A percentile compares a stretch with the other conserved stretches of the same genome.
Evolutionary conservation across 2,329 filamentous ascomycete genomes (phyloP).

Genomic region (Ascochyta lentis): DNA sequence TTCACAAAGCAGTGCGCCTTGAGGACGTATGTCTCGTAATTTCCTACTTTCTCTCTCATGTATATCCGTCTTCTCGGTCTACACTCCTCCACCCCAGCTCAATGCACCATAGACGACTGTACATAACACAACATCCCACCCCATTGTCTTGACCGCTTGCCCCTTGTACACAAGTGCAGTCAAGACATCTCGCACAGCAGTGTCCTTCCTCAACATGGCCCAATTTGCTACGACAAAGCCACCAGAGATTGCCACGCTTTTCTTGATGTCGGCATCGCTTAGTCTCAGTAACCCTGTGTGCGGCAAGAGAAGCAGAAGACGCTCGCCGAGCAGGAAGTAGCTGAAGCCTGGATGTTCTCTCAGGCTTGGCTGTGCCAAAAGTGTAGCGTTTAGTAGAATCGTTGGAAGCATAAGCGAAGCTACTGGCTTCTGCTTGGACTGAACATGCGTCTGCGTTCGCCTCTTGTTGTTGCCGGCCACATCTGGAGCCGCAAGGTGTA

Average conservation of each 20-base stretch:
- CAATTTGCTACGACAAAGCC: slow-evolving; percentile 36
- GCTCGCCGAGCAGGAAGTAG: slow-evolving; percentile 25
- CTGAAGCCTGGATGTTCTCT: slow-evolving; percentile 26
- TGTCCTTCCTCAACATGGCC: slow-evolving; percentile 26
- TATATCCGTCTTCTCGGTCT: background rate
- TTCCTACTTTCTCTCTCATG: no score
- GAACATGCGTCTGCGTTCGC: background rate
- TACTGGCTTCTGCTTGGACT: slow-evolving; percentile 15
- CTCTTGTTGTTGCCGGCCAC: background rate
- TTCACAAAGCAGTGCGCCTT: no score
- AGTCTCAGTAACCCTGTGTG: slow-evolving; percentile 26
- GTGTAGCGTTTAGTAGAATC: slow-evolving; percentile 32
- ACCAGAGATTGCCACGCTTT: slow-evolving; percentile 30
- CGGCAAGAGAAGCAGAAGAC: slow-evolving; percentile 33
- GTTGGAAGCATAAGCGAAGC: slow-evolving; percentile 34
- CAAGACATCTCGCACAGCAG: slow-evolving; percentile 12
- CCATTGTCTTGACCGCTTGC: slow-evolving; percentile 34
- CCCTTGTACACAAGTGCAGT: slow-evolving; percentile 18
- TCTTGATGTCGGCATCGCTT: slow-evolving; percentile 24
- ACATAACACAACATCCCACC: slow-evolving; percentile 36
- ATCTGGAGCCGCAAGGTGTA: slow-evolving; percentile 32
- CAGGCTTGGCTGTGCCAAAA: slow-evolving; percentile 31
- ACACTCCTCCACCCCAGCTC: slow-evolving; percentile 38
- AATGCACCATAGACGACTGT: slow-evolving; percentile 23
- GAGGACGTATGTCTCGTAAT: no score